phyloP scores from a whole-genome alignment of 257 asterid genomes.

The Perilla frutescens region DNA sequence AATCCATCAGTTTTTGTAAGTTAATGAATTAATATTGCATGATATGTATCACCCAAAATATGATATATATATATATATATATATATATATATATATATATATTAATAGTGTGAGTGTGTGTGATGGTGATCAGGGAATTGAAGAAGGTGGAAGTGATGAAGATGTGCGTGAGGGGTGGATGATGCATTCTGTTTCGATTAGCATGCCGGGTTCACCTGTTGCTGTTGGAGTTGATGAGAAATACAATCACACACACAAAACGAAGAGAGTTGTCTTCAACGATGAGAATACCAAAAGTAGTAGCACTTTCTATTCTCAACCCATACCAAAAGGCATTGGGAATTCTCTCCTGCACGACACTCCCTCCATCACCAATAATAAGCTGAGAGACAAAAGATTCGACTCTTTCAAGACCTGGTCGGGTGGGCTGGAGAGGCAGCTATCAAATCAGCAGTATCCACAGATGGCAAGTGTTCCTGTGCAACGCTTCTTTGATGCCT shows the following conservation, averaged over 20 bases:
- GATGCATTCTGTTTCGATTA: constrained; percentile 59
- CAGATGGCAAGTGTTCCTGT: constrained; percentile 50
- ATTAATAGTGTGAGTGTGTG: too few relatives aligned
- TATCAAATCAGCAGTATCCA: constrained; percentile 44
- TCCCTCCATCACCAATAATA: constrained; percentile 26
- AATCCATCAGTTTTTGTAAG: constrained; percentile 43
- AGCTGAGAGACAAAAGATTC: constrained; percentile 56
- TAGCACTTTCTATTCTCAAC: constrained; percentile 63
- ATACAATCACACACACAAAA: constrained; percentile 26
- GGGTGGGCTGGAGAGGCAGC: constrained; percentile 74
- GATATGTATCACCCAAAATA: too few relatives aligned
- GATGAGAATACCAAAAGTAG: constrained; percentile 28
- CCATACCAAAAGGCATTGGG: constrained; percentile 50
- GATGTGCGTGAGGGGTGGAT: constrained; percentile 16
- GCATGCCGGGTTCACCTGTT: constrained; percentile 78
- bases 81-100: too few relatives aligned
- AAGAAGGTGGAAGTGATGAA: constrained; percentile 31
- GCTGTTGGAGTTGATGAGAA: constrained; percentile 4
- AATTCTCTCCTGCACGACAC: constrained; percentile 31
- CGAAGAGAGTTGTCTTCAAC: constrained; percentile 47
- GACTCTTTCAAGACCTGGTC: constrained; percentile 93
- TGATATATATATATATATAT: too few relatives aligned
- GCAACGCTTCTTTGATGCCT: constrained; percentile 80
- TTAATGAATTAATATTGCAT: too few relatives aligned
- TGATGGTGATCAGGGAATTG: constrained; percentile 45